Conservation (phyloP, 139 green algal species). For the Chlamydomonas sp. region DNA sequence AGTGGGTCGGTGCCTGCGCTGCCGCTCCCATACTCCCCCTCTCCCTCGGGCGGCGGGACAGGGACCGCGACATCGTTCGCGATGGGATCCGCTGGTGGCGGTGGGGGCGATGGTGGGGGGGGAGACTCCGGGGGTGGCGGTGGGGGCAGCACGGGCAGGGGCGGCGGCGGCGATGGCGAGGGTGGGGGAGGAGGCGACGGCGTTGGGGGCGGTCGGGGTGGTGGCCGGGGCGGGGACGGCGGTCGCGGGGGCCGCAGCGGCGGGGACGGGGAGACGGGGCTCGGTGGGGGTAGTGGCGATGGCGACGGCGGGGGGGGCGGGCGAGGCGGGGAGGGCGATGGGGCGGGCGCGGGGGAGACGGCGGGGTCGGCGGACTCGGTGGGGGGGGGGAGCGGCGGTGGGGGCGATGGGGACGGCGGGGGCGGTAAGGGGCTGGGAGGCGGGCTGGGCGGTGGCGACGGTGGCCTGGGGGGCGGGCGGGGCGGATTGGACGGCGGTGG, state of each 20-base stretch:
- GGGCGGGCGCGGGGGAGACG: not conserved
- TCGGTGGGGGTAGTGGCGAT: not conserved
- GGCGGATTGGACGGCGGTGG: not conserved
- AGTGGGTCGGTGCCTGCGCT: too few species aligned
- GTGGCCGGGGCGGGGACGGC: not conserved
- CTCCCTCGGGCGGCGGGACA: too few species aligned
- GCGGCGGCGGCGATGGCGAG: not conserved
- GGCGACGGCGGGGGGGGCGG: conserved; percentile 3
- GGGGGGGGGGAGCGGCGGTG: not conserved
- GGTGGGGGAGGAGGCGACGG: not conserved
- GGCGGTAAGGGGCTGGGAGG: too few species aligned
- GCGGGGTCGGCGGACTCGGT: not conserved
- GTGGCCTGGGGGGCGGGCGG: not conserved
- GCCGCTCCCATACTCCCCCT: too few species aligned
- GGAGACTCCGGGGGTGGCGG: not conserved
- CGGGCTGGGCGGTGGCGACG: not conserved
- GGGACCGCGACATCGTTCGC: too few species aligned
- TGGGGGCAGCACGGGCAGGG: not conserved
- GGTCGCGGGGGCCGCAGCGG: not conserved
- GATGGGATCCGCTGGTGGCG: conserved; percentile 11
- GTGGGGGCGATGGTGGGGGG: not conserved
- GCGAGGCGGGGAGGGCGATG: not conserved
- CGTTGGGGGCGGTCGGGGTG: not conserved
- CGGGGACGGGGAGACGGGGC: not conserved
- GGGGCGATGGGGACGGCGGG: too few species aligned